phyloP scores from a whole-genome alignment of 441 rosid species.

The Aleurites moluccanus region DNA sequence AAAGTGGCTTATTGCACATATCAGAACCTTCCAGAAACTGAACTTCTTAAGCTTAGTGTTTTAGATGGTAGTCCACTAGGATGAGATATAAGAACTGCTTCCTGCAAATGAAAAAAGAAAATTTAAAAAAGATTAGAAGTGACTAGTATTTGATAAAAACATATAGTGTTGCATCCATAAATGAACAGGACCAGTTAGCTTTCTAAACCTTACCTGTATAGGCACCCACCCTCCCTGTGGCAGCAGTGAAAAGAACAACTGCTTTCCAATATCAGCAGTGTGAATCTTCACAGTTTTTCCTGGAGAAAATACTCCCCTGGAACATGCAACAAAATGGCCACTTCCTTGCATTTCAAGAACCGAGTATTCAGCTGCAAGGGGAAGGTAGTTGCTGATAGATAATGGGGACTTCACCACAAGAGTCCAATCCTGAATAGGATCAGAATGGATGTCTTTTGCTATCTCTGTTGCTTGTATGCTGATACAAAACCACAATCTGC shows the following conservation, averaged over 20 bases:
- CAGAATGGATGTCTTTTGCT: constrained; percentile 71
- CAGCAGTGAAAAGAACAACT: constrained; percentile 71
- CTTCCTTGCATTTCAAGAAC: constrained; percentile 68
- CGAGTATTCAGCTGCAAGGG: constrained; percentile 81
- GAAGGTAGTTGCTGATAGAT: constrained; percentile 80
- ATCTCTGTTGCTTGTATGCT: constrained; percentile 77
- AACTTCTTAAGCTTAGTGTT: constrained; percentile 79
- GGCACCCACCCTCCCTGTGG: constrained; percentile 97
- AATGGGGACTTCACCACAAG: constrained; percentile 86
- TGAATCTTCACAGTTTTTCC: constrained; percentile 78
- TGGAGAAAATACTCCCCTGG: constrained; percentile 67
- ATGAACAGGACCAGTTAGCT: constrained; percentile 17
- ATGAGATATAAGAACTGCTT: constrained; percentile 85
- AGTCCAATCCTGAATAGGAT: constrained; percentile 94
- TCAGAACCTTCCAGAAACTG: constrained; percentile 83
- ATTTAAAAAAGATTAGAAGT: constrained; percentile 12
- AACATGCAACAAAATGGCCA: constrained; percentile 63
- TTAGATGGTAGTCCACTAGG: constrained; percentile 78
- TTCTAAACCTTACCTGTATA: constrained; percentile 53
- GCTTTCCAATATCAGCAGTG: constrained; percentile 72
- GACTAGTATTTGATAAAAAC: constrained; percentile 2
- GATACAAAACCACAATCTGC: constrained; percentile 79
- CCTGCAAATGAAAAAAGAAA: constrained; percentile 46
- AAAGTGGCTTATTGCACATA: constrained; percentile 22
- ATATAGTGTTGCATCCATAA: not conserved